Percentiles rank a stretch among this genome's conserved stretches.
These are phyloP conservation scores for Tubosaeta sp. DNA, from an alignment of 768 basidiomycete genomes.

Conservation along the genomic window DNA sequence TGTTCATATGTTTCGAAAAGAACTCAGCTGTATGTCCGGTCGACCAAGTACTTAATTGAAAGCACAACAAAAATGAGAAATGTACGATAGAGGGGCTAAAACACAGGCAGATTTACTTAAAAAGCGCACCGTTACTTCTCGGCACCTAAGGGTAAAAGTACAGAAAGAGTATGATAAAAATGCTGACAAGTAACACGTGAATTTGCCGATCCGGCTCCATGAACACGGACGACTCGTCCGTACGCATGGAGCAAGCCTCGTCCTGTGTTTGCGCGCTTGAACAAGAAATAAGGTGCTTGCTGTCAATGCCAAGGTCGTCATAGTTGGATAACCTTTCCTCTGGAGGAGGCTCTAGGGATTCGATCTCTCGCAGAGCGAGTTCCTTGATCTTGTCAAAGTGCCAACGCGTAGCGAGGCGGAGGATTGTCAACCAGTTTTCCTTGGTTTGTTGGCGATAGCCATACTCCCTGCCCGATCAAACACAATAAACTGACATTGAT, in stretches of 20 bases:
- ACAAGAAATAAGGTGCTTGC: constrained; percentile 45
- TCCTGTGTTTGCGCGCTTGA: constrained; percentile 45
- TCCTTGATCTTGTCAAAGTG: constrained; percentile 46
- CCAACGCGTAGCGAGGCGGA: constrained; percentile 55
- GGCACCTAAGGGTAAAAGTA: no score
- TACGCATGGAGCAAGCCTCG: constrained; percentile 53
- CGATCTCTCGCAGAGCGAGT: constrained; percentile 53
- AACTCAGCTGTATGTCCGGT: no score
- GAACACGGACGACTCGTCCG: no score
- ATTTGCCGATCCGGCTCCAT: no score
- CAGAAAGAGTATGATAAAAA: no score
- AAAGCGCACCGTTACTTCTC: no score
- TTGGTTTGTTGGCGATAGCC: constrained; percentile 47
- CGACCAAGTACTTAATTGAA: no score
- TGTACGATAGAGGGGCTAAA: no score
- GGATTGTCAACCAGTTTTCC: constrained; percentile 51
- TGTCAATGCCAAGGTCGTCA: constrained; percentile 48
- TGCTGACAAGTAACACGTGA: no score
- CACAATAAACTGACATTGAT: neutral
- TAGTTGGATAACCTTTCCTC: constrained; percentile 57
- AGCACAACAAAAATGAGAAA: no score
- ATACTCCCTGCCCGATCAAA: constrained; percentile 40
- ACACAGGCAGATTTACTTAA: no score
- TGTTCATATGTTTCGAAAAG: no score
- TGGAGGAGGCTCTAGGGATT: constrained; percentile 40